Conservation (phyloP, 768 basidiomycete genomes). For the Amanita muscaria region DNA sequence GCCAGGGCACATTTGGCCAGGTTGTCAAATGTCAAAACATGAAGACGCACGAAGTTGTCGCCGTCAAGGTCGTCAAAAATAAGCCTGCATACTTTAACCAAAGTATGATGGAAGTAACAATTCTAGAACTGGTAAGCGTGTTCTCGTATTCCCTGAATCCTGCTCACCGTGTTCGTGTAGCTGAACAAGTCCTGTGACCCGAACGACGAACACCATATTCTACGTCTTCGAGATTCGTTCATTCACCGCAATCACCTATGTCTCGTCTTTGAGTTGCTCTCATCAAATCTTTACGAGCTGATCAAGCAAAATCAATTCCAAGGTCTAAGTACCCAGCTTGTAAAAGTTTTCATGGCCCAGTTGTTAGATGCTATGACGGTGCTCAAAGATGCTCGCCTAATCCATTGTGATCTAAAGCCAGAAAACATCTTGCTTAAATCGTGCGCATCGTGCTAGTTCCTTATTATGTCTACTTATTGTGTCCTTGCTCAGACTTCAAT, state of each 20-base stretch:
- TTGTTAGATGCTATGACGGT: slow-evolving; percentile 87
- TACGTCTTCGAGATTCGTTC: slow-evolving; percentile 91
- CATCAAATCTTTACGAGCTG: slow-evolving; percentile 96
- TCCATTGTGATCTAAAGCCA: slow-evolving; percentile 98
- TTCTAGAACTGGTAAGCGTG: slow-evolving; percentile 78
- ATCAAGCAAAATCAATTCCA: slow-evolving; percentile 99
- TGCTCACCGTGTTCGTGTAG: slow-evolving; percentile 30
- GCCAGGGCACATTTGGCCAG: slow-evolving; percentile 98
- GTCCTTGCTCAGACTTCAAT: slow-evolving; percentile 63
- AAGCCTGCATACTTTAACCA: slow-evolving; percentile 99
- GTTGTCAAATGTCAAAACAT: slow-evolving; percentile 99
- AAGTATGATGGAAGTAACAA: slow-evolving; percentile 99
- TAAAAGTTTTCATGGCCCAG: slow-evolving; percentile 98
- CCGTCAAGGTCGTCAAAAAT: slow-evolving; percentile 99
- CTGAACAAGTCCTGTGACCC: slow-evolving; percentile 93
- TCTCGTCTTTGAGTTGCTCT: slow-evolving; percentile 94
- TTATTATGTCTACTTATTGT: background rate
- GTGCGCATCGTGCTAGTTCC: slow-evolving; percentile 31
- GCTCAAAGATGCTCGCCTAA: slow-evolving; percentile 90
- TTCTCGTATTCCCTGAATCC: background rate
- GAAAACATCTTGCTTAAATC: slow-evolving; percentile 98
- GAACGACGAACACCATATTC: slow-evolving; percentile 91
- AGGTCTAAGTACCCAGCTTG: slow-evolving; percentile 91
- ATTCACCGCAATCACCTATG: slow-evolving; percentile 95
- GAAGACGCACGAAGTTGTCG: slow-evolving; percentile 97